These are phyloP conservation scores for Talaromyces proteolyticus DNA, from an alignment of 495 filamentous ascomycete species.

Conservation along the genomic window DNA sequence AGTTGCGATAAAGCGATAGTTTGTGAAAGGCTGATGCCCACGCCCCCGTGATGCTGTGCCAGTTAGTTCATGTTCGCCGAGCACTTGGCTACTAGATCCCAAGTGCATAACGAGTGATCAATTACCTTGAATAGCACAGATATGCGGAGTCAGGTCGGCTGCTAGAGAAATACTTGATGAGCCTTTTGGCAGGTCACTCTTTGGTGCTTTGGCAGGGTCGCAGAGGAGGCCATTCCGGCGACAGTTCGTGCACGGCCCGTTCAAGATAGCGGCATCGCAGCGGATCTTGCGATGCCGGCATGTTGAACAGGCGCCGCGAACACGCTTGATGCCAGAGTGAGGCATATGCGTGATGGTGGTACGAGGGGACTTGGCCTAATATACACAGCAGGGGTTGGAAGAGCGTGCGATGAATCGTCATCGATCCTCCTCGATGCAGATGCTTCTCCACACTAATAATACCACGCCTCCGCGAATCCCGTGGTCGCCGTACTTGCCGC, in stretches of 20 bases:
- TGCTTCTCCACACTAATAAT: too few relatives aligned
- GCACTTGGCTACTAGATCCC: not conserved
- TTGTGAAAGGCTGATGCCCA: not conserved
- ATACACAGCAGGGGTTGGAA: too few relatives aligned
- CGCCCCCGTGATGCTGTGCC: not conserved
- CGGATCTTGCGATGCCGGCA: constrained; percentile 44
- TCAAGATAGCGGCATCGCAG: constrained; percentile 42
- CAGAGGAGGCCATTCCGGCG: constrained; percentile 26
- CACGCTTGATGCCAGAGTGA: not conserved
- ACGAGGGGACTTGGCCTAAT: too few relatives aligned
- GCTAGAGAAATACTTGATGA: not conserved
- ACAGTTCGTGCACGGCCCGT: constrained; percentile 43
- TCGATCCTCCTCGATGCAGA: too few relatives aligned
- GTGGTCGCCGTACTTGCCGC: too few relatives aligned
- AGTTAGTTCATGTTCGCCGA: not conserved
- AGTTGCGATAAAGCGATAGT: not conserved
- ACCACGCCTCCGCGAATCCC: too few relatives aligned
- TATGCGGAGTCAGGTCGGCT: not conserved
- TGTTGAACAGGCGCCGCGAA: constrained; percentile 28
- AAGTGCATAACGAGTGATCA: too few relatives aligned
- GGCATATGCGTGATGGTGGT: too few relatives aligned
- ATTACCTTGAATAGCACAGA: not conserved
- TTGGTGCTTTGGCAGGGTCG: not conserved
- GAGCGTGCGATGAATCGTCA: too few relatives aligned
- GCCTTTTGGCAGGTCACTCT: not conserved